Evolutionary conservation across 2,329 filamentous ascomycete genomes (phyloP), one percentile per base, ranked within the genome.

Genomic region (Colletotrichum godetiae): DNA sequence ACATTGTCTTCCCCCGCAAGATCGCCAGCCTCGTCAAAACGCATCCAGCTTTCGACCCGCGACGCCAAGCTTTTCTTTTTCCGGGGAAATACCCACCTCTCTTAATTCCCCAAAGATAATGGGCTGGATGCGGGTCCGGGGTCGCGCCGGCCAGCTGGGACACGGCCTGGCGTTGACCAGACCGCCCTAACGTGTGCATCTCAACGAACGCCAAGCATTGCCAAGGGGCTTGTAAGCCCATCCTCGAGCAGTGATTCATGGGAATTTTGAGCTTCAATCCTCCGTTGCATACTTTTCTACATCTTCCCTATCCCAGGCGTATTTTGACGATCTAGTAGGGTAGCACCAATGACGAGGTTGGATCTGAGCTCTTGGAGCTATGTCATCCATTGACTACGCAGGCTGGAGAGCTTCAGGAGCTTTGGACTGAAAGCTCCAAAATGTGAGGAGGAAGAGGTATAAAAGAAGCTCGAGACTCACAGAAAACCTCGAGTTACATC

Each of bases 201-300:
- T 33, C 24, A 33, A 46, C 15, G 7, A 33, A 46, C 33, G 68
- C 68, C 72, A 74, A 74, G 72, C 58, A 49, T 42, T 58, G 72
- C 72, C 72, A 74, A 74, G 72, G 5, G 58, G 52, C 31, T 42
- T 61, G 59, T 22, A 67, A 46, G 52, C 62, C 19, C 67, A 64
- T 71, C 52, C 61, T 19, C 29, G 58, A 58, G 8, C 27, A 37
- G 2, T 72, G 72, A 74, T 74, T 74, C 72, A 72, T 52, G 37
- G 72, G 72, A 67, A 74, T 62, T n/a, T 15, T 13, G 5, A 33
- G 19, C 12, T 6, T 11, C 42, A 67, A 63, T 74, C 37, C n/a
- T 74, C 72, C 72, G 72, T 33, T 67, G 42, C 67, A 74, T 67
- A 37, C 24, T 42, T 8, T 46, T 53, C 24, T 42, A 66, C 59